Base-by-base conservation (phyloP, 345 rosid species). In the Euphorbia pulcherrima region DNA sequence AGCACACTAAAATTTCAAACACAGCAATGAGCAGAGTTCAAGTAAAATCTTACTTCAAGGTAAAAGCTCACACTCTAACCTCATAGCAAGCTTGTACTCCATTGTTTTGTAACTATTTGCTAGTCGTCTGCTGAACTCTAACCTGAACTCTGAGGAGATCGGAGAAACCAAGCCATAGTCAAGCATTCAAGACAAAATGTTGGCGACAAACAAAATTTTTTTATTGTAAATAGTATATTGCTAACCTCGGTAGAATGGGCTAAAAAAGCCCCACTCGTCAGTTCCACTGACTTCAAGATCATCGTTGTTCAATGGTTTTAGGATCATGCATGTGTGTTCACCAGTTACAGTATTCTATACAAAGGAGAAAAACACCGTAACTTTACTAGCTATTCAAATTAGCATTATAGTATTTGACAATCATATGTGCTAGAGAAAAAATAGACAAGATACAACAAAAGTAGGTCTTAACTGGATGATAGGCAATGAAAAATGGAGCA, bases 81-180 rank as follows among this genome's bases (percentile, higher is more conserved):
- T 95, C 99, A 92, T 87, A 40, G 87, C 92, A 80, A 95, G 97
- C 77, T 90, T 95, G 67, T 84, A 88, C 59, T 95, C 97, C 93
- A 95, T 87, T 65, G 71, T 68, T 63, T 79, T 81, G 74, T 92
- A 90, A 75, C 80, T 74, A 63, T 78, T 68, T 70, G 21, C 62
- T 66, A 94, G 70, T 16, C 83, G 83, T 70, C 88, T 82, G 51
- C 84, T 75, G 71, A 94, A 94, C 64, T 82, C 83, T 80, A 55
- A 76, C 82, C 74, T 92, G 85, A 92, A 94, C 69, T 87, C 99
- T 94, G 80, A 61, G 16, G 27, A 75, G 41, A 73, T 52, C 23
- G 57, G 53, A 47, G 56, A 51, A 40, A 74, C 57, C 24, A 65
- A 72, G 72, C 51, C 26, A 29, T 18, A 69, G 67, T 30, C 74